These are phyloP conservation scores for Elsinoe necatrix DNA, from an alignment of 2,329 filamentous ascomycete genomes.

Conservation along the genomic window DNA sequence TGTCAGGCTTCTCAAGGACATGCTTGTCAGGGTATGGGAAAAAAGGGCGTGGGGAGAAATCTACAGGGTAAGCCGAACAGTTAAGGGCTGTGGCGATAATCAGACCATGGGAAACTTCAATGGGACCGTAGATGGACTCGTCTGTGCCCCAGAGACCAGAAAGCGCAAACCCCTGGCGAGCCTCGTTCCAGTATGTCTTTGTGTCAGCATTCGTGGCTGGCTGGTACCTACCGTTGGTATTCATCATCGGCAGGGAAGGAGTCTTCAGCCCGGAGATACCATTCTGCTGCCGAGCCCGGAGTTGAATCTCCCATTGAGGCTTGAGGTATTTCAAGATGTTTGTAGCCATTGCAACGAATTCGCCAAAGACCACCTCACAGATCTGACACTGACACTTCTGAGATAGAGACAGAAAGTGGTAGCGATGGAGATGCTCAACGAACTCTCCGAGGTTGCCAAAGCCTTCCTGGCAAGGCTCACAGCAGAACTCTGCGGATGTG, in stretches of 20 bases:
- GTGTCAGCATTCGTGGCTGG: not conserved
- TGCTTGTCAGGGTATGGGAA: not conserved
- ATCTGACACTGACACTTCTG: not conserved
- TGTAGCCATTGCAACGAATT: not conserved
- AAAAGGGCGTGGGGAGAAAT: no score
- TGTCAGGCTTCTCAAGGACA: not conserved
- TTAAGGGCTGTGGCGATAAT: not conserved
- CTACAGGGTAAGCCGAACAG: not conserved
- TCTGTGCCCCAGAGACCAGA: not conserved
- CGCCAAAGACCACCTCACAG: not conserved
- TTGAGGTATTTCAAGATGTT: not conserved
- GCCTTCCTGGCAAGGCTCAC: not conserved
- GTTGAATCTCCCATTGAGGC: not conserved
- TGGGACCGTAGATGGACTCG: not conserved
- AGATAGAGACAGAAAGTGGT: not conserved
- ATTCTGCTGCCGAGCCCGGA: not conserved
- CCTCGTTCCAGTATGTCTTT: not conserved
- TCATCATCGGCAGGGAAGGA: not conserved
- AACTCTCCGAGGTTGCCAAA: not conserved
- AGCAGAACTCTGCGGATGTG: not conserved
- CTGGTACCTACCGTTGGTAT: not conserved
- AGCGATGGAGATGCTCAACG: not conserved
- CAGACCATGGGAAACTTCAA: not conserved
- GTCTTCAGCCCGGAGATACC: not conserved
- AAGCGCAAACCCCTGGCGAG: not conserved